Base-by-base conservation (phyloP, 495 filamentous ascomycete species). In the Aspergillus haitiensis region DNA sequence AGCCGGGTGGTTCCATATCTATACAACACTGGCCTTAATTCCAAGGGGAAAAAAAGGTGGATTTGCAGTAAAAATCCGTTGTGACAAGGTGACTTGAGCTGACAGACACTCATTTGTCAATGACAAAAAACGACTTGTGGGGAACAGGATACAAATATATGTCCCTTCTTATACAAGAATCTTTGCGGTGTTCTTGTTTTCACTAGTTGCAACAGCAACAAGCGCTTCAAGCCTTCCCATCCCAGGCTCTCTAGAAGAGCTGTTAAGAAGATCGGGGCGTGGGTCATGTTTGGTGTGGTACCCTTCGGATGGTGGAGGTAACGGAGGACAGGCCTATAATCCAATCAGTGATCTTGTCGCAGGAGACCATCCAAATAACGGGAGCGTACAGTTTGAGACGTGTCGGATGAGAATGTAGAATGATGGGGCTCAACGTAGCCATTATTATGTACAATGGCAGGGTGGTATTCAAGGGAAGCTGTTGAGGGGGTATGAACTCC, bases 131-230 rank as follows among this genome's bases (percentile, higher is more conserved):
- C n/a, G 37, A 10, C 37, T 9, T 40, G 37, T 5, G 37, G 10
- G 11, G 37, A 7, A 40, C 3, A 40, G n/a, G 16, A 16, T 8
- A 18, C 15, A 4, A 8, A 18, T 18, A 10, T 16, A 47, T 6
- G 35, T 37, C 36, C 31, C 16, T n/a, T 3, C 60, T 70, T 65
- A 76, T 50, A 70, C 51, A 55, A 75, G 75, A 47, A 78, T 62
- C 59, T 72, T 73, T 7, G 84, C 73, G 0, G 82, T 78, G 16
- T 79, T 81, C 46, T 87, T 84, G 45, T 89, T 86, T 67, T 96
- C 89, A 59, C 88, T 90, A 3, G 92, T 94, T 8, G 92, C 92
- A 55, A 94, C 91, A 3, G 92, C 92, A 31, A 96, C 92, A 34
- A 97, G 82, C 13, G 90, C 90, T 58, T 97, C 89, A 21, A 97